Conservation (phyloP, 2,329 filamentous ascomycete genomes). For the Lachnellula subtilissima region DNA sequence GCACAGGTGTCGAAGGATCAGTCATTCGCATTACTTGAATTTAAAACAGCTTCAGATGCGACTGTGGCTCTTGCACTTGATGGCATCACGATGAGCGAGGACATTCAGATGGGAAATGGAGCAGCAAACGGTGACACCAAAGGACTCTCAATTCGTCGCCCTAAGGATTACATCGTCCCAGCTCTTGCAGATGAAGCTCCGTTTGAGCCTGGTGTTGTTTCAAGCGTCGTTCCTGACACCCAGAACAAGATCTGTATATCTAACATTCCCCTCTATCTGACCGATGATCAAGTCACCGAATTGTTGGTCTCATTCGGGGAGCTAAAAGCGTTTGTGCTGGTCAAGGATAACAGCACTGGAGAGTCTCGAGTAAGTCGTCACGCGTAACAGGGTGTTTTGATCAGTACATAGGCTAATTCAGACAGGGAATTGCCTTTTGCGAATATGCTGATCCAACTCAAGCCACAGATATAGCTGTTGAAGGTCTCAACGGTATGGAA, state of each 20-base stretch:
- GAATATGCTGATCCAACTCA: slow-evolving; percentile 74
- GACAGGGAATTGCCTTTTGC: slow-evolving; percentile 88
- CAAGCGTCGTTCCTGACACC: slow-evolving; percentile 80
- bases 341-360: slow-evolving; percentile 79
- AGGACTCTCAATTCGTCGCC: slow-evolving; percentile 73
- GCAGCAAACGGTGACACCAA: slow-evolving; percentile 45
- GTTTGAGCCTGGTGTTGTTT: slow-evolving; percentile 71
- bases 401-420: slow-evolving; percentile 27
- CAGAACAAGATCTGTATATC: slow-evolving; percentile 92
- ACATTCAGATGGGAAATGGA: slow-evolving; percentile 51
- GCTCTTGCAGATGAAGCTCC: slow-evolving; percentile 67
- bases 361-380: slow-evolving; percentile 70
- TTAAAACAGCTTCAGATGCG: slow-evolving; percentile 79
- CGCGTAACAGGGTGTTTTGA: not conserved
- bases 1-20: slow-evolving; percentile 76
- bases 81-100: slow-evolving; percentile 80
- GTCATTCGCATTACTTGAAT: slow-evolving; percentile 83
- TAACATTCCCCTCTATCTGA: slow-evolving; percentile 82
- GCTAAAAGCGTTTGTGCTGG: slow-evolving; percentile 84
- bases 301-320: slow-evolving; percentile 87
- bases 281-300: slow-evolving; percentile 87
- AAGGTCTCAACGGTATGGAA: slow-evolving; percentile 89
- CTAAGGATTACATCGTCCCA: slow-evolving; percentile 96
- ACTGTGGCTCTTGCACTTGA: slow-evolving; percentile 89
- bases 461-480: slow-evolving; percentile 78